Percentiles rank a stretch among this genome's conserved stretches.
Evolutionary conservation across 2,329 filamentous ascomycete genomes (phyloP).

Genomic region (Tolypocladium cylindrosporum): DNA sequence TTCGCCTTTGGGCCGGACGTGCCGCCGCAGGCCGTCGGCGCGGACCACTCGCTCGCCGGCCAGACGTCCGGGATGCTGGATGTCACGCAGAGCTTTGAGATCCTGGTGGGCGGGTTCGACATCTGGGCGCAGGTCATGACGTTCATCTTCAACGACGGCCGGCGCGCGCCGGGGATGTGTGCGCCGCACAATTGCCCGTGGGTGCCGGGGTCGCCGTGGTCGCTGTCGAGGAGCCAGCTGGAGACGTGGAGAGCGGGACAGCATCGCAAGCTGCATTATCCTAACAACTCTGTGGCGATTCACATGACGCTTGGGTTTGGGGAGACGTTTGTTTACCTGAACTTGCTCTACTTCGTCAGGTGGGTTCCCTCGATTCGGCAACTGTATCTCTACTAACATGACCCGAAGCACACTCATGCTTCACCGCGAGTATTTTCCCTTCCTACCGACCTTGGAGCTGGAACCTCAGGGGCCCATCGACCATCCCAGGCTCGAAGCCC

Average conservation of each 20-base stretch:
- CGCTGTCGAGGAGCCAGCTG: conserved; percentile 15
- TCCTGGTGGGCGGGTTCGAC: conserved; percentile 31
- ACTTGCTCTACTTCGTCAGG: conserved; percentile 33
- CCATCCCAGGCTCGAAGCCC: conserved; percentile 25
- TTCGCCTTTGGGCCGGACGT: conserved; percentile 26
- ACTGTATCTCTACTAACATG: neutral
- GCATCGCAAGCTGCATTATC: conserved; percentile 24
- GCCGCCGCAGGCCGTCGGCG: conserved; percentile 2
- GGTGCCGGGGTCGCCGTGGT: conserved; percentile 25
- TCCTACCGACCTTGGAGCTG: conserved; percentile 24
- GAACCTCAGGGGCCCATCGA: conserved; percentile 28
- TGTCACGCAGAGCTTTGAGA: conserved; percentile 19
- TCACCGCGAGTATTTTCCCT: conserved; percentile 32
- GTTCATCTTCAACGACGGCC: conserved; percentile 31
- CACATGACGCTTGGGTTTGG: conserved; percentile 28
- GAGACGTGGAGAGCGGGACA: conserved; percentile 25
- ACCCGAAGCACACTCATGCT: conserved; percentile 27
- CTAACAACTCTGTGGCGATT: conserved; percentile 23
- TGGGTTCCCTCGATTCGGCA: conserved; percentile 7
- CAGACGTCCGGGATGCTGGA: conserved; percentile 10
- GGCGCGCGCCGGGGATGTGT: conserved; percentile 28
- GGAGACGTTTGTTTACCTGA: conserved; percentile 31
- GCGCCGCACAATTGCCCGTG: conserved; percentile 28
- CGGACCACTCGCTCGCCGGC: conserved; percentile 1
- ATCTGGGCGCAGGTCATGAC: conserved; percentile 31